Evolutionary conservation across 352 stramenopile genomes (phyloP).

Genomic region (Pythium inflatum): DNA sequence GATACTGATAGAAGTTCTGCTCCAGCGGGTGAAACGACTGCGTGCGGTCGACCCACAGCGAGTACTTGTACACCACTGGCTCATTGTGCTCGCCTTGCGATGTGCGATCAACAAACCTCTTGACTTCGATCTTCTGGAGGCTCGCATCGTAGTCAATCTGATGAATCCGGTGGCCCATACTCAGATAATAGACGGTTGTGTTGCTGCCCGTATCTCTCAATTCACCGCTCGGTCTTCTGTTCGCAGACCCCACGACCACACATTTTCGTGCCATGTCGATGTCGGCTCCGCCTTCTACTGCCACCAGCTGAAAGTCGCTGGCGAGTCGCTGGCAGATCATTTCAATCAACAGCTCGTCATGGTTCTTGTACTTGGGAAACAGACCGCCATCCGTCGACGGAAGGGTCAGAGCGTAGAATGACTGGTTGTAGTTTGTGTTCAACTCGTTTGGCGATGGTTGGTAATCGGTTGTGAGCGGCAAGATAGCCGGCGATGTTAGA

Average conservation of each 20-base stretch:
- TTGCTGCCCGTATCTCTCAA: conserved; percentile 10
- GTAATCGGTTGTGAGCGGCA: conserved; percentile 91
- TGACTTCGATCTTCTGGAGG: conserved; percentile 78
- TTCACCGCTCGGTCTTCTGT: conserved; percentile 26
- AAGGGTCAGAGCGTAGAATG: conserved; percentile 83
- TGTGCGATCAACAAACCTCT: conserved; percentile 64
- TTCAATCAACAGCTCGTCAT: conserved; percentile 74
- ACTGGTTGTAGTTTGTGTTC: conserved; percentile 66
- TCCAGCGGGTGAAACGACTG: conserved; percentile 74
- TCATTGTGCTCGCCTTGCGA: conserved; percentile 40
- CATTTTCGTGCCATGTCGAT: conserved; percentile 1
- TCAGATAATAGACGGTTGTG: conserved; percentile 61
- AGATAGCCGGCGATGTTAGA: conserved; percentile 93
- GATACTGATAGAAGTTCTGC: conserved; percentile 74
- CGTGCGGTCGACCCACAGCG: conserved; percentile 65
- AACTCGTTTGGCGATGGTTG: conserved; percentile 77
- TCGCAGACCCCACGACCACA: conserved; percentile 29
- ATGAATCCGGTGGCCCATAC: conserved; percentile 83
- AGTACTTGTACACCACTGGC: conserved; percentile 64
- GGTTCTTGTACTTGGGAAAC: conserved; percentile 62
- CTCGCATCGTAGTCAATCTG: conserved; percentile 79
- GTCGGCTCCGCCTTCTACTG: conserved; percentile 27
- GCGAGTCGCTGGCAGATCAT: conserved; percentile 84
- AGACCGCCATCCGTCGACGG: conserved; percentile 52
- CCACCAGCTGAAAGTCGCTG: conserved; percentile 79